Base-by-base conservation (phyloP, 352 stramenopile species). In the Phytophthora agathidicida region DNA sequence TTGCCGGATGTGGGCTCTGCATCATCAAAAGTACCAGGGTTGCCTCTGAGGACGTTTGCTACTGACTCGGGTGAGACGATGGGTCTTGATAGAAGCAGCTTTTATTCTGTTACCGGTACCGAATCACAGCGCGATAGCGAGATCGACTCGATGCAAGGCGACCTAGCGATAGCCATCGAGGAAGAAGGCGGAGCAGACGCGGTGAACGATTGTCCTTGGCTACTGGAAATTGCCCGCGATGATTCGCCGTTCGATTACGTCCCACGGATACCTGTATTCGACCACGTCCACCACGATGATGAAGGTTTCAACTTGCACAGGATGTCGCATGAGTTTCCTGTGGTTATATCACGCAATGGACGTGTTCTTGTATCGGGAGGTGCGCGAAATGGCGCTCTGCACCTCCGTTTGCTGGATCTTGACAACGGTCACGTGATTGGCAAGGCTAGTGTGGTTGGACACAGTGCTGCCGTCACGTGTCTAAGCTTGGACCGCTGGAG, bases 341-440 rank as follows among this genome's bases (percentile, higher is more conserved):
- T 95, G 0, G 68, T 65, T 10, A 83, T 89, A 22, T 91, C 87
- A 0, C 65, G 69, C 2, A 91, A 91, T 50, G 87, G 87, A 0
- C 83, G 87, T 17, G 72, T 96, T 16, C 23, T 94, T 7, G 62
- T 91, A 3, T 89, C 78, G 7, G 87, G 84, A 32, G 87, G 87
- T 7, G 85, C 83, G 1, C 77, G 77, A 2, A 92, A 75, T 48
- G 87, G 87, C 2, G 85, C 83, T 10, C 52, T 96, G 22, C 85
- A 94, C 52, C 66, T 96, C 14, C 81, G 87, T 3, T 51, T 94
- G 6, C 27, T 94, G 0, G 87, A 96, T 45, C 58, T 93, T 5
- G 87, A 94, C 55, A 96, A 87, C 38, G 85, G 83, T 0, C 87
- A 94, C 36, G 71, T 96, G 14, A 54, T 94, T 19, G 87, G 80